phyloP scores from a whole-genome alignment of 2,329 filamentous ascomycete species.

The Stemphylium beticola region DNA sequence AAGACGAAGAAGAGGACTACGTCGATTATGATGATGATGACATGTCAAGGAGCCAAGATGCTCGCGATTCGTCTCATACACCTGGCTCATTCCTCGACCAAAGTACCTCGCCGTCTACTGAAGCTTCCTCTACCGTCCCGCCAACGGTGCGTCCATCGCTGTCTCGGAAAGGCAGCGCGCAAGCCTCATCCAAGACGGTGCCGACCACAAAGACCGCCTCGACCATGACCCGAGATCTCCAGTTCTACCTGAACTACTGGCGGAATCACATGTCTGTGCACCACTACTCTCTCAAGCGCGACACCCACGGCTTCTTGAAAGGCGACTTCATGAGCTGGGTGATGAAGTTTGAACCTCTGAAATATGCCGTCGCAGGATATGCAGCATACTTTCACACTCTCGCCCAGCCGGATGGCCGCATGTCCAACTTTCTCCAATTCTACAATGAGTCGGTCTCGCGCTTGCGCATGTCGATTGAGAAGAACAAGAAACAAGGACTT shows the following conservation, averaged over 20 bases:
- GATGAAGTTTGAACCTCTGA: slow-evolving; percentile 76
- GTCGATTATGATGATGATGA: slow-evolving; percentile 32
- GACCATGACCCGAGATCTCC: slow-evolving; percentile 68
- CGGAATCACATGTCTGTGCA: slow-evolving; percentile 77
- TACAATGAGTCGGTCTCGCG: slow-evolving; percentile 87
- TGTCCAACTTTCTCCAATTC: slow-evolving; percentile 83
- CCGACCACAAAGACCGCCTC: slow-evolving; percentile 18
- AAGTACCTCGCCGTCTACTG: slow-evolving; percentile 60
- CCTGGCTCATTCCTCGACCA: slow-evolving; percentile 52
- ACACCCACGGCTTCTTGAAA: slow-evolving; percentile 75
- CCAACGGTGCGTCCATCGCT: slow-evolving; percentile 35
- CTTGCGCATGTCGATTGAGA: slow-evolving; percentile 73
- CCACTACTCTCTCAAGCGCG: slow-evolving; percentile 80
- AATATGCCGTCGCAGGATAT: slow-evolving; percentile 88
- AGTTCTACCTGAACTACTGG: slow-evolving; percentile 80
- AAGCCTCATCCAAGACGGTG: slow-evolving; percentile 25
- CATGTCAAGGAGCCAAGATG: slow-evolving; percentile 29
- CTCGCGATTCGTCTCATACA: slow-evolving; percentile 47
- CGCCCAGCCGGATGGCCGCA: slow-evolving; percentile 70
- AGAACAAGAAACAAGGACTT: slow-evolving; percentile 72
- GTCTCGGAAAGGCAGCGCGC: slow-evolving; percentile 43
- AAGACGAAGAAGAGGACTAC: slow-evolving; percentile 55
- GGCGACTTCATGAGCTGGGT: slow-evolving; percentile 74
- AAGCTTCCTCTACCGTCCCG: slow-evolving; percentile 50
- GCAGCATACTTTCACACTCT: slow-evolving; percentile 85